A percentile compares a stretch with the other conserved stretches of the same genome.
These are phyloP conservation scores for Pythium pectinolyticum DNA, from an alignment of 352 stramenopile species.

Conservation along the genomic window DNA sequence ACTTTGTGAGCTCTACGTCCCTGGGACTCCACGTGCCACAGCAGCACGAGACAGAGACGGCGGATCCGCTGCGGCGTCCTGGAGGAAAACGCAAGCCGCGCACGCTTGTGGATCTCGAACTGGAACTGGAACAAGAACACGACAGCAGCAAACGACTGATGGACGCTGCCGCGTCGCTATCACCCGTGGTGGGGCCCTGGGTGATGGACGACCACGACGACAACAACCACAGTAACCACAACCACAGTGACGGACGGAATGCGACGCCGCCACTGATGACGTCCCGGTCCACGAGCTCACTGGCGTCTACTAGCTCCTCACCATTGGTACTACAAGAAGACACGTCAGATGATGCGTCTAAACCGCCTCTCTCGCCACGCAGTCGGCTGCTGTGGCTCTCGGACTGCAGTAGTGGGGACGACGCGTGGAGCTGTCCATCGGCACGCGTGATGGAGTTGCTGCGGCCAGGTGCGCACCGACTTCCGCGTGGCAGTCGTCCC, in stretches of 20 bases:
- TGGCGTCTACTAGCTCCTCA: conserved; percentile 10
- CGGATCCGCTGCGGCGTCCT: neutral
- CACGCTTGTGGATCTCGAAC: conserved; percentile 16
- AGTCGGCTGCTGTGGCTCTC: conserved; percentile 69
- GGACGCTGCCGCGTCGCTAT: conserved; percentile 24
- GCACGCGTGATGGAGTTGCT: conserved; percentile 24
- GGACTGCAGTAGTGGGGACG: conserved; percentile 33
- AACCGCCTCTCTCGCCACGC: conserved; percentile 56
- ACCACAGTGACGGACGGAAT: neutral
- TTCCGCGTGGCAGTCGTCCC: neutral
- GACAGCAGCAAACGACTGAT: too few relatives aligned
- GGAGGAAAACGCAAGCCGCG: neutral
- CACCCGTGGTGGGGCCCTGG: conserved; percentile 62
- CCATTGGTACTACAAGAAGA: conserved; percentile 6
- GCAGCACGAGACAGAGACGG: neutral
- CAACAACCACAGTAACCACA: conserved; percentile 15
- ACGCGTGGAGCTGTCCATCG: conserved; percentile 4
- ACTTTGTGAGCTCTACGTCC: conserved; percentile 28
- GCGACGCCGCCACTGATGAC: conserved; percentile 1
- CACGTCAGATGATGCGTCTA: neutral
- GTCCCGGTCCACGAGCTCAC: conserved; percentile 5
- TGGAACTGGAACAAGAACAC: conserved; percentile 18
- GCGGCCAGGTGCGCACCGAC: neutral
- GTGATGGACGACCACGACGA: conserved; percentile 27
- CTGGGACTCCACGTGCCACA: conserved; percentile 9